Evolutionary conservation across 2,329 filamentous ascomycete species (phyloP).

Genomic region (Monosporascus sp.): DNA sequence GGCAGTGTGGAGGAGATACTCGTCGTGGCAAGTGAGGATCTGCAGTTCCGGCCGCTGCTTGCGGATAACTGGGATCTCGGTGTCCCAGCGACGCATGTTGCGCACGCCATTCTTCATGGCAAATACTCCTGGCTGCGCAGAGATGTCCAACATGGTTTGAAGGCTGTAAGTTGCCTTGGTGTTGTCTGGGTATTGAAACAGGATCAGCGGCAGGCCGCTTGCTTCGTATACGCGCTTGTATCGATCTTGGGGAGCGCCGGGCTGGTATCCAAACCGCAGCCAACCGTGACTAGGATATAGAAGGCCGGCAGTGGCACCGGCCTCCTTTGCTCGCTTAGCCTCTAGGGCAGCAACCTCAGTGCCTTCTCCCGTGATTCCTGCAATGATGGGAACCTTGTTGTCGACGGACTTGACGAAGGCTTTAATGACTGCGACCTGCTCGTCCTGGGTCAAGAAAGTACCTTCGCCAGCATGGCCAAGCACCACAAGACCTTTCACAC

Average conservation of each 20-base stretch:
- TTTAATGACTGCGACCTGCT: conserved; percentile 45
- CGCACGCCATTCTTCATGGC: conserved; percentile 54
- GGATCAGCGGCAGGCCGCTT: conserved; percentile 43
- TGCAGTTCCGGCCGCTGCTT: conserved; percentile 43
- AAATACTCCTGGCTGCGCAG: conserved; percentile 46
- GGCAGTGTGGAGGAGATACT: conserved; percentile 46
- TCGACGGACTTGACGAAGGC: conserved; percentile 48
- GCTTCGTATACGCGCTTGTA: conserved; percentile 47
- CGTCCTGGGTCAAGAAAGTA: conserved; percentile 46
- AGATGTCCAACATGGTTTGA: conserved; percentile 48
- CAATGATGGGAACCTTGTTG: conserved; percentile 46
- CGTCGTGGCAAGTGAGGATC: conserved; percentile 47
- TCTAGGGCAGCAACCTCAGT: conserved; percentile 48
- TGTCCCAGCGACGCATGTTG: conserved; percentile 54
- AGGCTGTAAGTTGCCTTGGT: conserved; percentile 49
- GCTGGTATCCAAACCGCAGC: conserved; percentile 51
- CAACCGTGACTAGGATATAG: conserved; percentile 50
- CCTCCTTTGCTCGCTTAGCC: conserved; percentile 44
- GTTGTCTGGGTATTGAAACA: conserved; percentile 50
- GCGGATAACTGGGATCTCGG: conserved; percentile 49
- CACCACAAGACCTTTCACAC: conserved; percentile 48
- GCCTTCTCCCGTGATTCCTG: conserved; percentile 48
- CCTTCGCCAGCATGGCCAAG: conserved; percentile 51
- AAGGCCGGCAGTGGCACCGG: conserved; percentile 45
- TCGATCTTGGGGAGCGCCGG: conserved; percentile 46